These are phyloP conservation scores for Cryphonectria japonica DNA, from an alignment of 2,329 filamentous ascomycete genomes.

Conservation along the genomic window DNA sequence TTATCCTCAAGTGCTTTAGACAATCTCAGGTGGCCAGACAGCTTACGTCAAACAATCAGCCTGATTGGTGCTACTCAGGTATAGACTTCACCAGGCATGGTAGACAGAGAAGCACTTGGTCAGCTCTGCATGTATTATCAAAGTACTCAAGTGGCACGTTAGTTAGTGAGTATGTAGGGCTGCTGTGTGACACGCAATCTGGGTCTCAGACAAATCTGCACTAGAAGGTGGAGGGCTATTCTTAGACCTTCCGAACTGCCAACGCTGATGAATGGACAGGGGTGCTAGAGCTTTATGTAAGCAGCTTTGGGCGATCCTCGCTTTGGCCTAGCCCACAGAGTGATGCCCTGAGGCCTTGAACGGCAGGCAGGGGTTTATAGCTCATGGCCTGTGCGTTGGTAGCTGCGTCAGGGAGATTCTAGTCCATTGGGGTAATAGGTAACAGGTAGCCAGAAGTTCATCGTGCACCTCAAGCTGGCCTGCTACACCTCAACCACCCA, in stretches of 20 bases:
- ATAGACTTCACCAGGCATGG: too few species aligned
- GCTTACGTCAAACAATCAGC: too few species aligned
- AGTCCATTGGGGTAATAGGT: constrained; percentile 23
- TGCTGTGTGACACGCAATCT: not conserved
- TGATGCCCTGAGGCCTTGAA: not conserved
- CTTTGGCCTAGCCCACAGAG: not conserved
- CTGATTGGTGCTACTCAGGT: too few species aligned
- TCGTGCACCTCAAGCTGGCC: constrained; percentile 19
- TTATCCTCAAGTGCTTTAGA: too few species aligned
- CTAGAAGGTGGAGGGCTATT: not conserved
- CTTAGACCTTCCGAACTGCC: not conserved
- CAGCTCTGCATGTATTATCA: too few species aligned
- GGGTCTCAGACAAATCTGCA: not conserved
- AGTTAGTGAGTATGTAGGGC: not conserved
- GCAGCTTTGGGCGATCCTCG: not conserved
- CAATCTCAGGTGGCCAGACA: too few species aligned
- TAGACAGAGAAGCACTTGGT: too few species aligned
- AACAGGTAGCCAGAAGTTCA: constrained; percentile 30
- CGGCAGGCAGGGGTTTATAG: not conserved
- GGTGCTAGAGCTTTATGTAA: not conserved
- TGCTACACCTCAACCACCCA: constrained; percentile 17
- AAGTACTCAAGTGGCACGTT: too few species aligned
- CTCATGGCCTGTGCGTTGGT: constrained; percentile 14
- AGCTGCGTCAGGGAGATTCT: constrained; percentile 25
- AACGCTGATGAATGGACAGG: not conserved